Base-by-base conservation (phyloP, 2,329 filamentous ascomycete genomes). In the Dothistroma pini region DNA sequence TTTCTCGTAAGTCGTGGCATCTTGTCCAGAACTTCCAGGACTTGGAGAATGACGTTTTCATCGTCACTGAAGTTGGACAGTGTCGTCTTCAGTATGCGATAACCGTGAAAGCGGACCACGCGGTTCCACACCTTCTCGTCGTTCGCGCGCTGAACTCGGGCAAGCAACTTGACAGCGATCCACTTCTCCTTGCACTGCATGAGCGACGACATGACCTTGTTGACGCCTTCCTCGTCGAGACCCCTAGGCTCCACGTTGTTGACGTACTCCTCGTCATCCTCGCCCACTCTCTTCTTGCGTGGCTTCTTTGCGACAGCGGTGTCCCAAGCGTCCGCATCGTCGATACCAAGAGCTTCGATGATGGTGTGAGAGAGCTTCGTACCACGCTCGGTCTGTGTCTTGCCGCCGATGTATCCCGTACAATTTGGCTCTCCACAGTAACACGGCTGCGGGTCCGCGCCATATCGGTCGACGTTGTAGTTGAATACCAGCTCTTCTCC, bases 181-280 rank as follows among this genome's bases (percentile, higher is more conserved):
- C 95, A 99, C 77, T 97, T 97, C 81, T 99, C 95, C 77, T 96
- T 96, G 82, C 91, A 96, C 75, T 97, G 93, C 86, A 96, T 93
- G 61, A 99, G 85, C 57, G 92, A 89, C 25, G 93, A 93, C 91
- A 97, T 96, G 75, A 97, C 91, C 77, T 96, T 96, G 70, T 89
- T 91, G 63, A 96, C 91, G 64, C 89, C 91, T 61, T 89, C 86
- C 70, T 95, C 90, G 66, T 91, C 87, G 62, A 97, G 83, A 53
- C 84, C 86, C 71, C 87, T 90, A 56, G 90, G 87, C 74, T 93
- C 86, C 63, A 96, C 83, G 75, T 91, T 93, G 76, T 92, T 95
- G 75, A 97, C 89, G 72, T 97, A 97, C 72, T 97, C 93, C 73
- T 96, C 92, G 69, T 97, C 93, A 65, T 96, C 91, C 72, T 97